Conservation (phyloP, 495 filamentous ascomycete species). For the Podospora bellae-mahoneyi region DNA sequence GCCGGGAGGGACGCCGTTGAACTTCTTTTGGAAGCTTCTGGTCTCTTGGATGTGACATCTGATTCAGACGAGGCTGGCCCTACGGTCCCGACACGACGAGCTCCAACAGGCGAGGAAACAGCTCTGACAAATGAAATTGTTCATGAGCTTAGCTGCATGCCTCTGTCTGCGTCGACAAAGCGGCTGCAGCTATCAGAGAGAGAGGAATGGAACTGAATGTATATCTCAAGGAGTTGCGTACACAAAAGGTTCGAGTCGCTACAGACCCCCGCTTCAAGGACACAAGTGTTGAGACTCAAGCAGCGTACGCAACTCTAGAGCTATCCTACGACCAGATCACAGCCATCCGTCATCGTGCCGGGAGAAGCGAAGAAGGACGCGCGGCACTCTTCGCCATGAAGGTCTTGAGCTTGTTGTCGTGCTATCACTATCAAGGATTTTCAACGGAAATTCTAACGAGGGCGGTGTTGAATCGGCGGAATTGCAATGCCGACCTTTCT, state of each 20-base stretch:
- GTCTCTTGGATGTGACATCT: no score
- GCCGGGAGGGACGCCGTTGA: conserved; percentile 16
- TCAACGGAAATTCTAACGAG: background rate
- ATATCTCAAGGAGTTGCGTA: conserved; percentile 14
- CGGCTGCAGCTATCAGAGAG: no score
- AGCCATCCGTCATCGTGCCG: conserved; percentile 3
- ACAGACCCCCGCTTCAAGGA: conserved; percentile 6
- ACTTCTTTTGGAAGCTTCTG: conserved; percentile 18
- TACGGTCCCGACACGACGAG: background rate
- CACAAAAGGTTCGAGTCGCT: conserved; percentile 12
- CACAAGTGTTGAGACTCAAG: background rate
- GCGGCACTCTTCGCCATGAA: conserved; percentile 16
- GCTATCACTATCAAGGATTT: conserved; percentile 25
- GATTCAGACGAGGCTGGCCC: background rate
- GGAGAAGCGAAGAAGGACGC: background rate
- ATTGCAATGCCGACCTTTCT: background rate
- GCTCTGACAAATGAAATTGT: conserved; percentile 5
- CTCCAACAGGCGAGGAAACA: no score
- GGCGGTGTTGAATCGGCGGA: conserved; percentile 1
- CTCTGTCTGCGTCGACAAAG: no score
- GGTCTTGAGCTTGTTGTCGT: conserved; percentile 18
- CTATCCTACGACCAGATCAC: conserved; percentile 14
- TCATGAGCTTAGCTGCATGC: background rate
- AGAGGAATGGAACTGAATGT: no score
- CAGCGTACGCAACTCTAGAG: conserved; percentile 25